Conservation (phyloP, 305 asterid species). For the Fraxinus velutina region DNA sequence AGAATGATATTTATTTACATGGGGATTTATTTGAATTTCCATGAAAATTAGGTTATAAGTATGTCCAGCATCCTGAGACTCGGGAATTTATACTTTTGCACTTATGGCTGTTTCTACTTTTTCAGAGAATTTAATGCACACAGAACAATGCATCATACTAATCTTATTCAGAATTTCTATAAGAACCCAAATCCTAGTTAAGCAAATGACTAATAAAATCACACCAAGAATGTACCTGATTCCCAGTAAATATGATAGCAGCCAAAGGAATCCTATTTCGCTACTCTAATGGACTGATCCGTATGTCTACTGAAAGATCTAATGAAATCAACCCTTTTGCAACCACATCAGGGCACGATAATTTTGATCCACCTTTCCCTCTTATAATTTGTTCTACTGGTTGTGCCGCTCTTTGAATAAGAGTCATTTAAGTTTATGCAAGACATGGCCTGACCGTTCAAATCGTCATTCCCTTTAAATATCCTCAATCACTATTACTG, state of each 20-base stretch:
- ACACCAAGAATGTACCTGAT: neutral
- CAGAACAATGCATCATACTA: neutral
- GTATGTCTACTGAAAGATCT: neutral
- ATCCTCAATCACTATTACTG: neutral
- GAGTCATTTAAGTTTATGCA: neutral
- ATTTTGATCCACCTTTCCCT: neutral
- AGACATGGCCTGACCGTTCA: neutral
- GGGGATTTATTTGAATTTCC: neutral
- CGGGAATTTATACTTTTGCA: neutral
- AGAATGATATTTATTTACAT: neutral
- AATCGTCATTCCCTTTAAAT: neutral
- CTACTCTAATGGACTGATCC: neutral
- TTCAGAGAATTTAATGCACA: neutral
- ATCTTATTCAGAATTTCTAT: neutral
- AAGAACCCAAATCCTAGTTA: neutral
- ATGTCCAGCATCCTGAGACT: neutral
- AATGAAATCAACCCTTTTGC: neutral
- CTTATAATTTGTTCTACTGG: neutral
- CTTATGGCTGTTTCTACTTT: neutral
- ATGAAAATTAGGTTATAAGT: neutral
- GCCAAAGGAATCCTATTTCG: neutral
- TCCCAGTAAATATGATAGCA: neutral
- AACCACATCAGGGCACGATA: neutral
- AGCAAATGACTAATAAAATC: neutral
- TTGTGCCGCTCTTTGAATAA: neutral